Conservation (phyloP, 371 early-diverging fungal genomes). For the Mucor irregularis region DNA sequence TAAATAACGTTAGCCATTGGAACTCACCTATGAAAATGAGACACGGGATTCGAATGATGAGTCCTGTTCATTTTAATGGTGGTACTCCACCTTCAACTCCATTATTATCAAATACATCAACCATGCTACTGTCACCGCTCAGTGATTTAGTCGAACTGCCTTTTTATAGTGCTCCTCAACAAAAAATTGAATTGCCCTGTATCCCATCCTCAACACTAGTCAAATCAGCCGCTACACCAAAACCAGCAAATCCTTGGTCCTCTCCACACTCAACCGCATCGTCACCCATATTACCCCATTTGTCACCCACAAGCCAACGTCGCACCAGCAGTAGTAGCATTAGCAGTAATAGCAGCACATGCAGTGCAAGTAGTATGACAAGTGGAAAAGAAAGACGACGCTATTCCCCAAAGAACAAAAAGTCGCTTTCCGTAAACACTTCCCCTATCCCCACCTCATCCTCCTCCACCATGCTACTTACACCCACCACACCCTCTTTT, state of each 20-base stretch:
- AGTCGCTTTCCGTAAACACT: not conserved
- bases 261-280: slow-evolving; percentile 16
- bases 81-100: slow-evolving; percentile 10
- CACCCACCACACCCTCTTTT: not conserved
- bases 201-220: no score
- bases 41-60: slow-evolving; percentile 12
- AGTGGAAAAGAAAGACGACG: not conserved
- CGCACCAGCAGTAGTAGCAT: slow-evolving; percentile 44
- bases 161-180: slow-evolving; percentile 44
- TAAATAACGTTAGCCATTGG: no score
- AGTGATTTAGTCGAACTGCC: slow-evolving; percentile 30
- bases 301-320: slow-evolving; percentile 39
- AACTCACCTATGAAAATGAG: slow-evolving; percentile 10
- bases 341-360: slow-evolving; percentile 28
- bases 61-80: slow-evolving; percentile 1
- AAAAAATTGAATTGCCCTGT: slow-evolving; percentile 48
- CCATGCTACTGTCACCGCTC: not conserved
- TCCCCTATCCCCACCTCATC: not conserved
- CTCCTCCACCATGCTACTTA: not conserved
- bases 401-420: not conserved
- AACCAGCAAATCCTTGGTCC: slow-evolving; percentile 4
- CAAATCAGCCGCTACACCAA: not conserved
- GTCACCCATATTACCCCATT: slow-evolving; percentile 34
- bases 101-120: not conserved
- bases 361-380: not conserved